phyloP scores from a whole-genome alignment of 1,139 yeast genomes.

The Yamadazyma kanchanaburiensis region DNA sequence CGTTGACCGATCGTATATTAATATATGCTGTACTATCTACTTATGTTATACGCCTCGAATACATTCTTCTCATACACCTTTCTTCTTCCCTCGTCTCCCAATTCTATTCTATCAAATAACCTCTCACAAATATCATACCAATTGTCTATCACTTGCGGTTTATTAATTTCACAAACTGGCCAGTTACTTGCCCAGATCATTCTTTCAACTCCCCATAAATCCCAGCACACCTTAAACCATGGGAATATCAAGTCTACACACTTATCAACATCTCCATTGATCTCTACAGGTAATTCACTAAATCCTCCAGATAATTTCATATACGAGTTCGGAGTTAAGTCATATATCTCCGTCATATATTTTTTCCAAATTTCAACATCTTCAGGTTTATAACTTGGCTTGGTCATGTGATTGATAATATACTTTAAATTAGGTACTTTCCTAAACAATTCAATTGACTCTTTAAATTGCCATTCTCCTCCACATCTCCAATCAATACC shows the following conservation, averaged over 20 bases:
- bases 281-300: slow-evolving; percentile 26
- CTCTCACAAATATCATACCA: slow-evolving; percentile 16
- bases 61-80: slow-evolving; percentile 11
- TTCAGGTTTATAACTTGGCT: slow-evolving; percentile 25
- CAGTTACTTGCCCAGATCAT: slow-evolving; percentile 43
- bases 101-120: slow-evolving; percentile 12
- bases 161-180: slow-evolving; percentile 31
- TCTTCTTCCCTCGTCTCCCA: slow-evolving; percentile 8
- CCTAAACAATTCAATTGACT: slow-evolving; percentile 18
- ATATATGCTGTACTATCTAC: not conserved
- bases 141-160: slow-evolving; percentile 12
- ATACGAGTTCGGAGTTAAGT: slow-evolving; percentile 21
- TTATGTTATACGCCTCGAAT: slow-evolving; percentile 11
- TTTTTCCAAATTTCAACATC: slow-evolving; percentile 17
- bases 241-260: slow-evolving; percentile 22
- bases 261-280: slow-evolving; percentile 9
- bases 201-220: slow-evolving; percentile 25
- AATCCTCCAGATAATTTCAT: slow-evolving; percentile 41
- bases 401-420: slow-evolving; percentile 37
- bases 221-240: slow-evolving; percentile 23
- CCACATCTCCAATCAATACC: slow-evolving; percentile 36
- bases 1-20: too few species aligned
- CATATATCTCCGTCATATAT: slow-evolving; percentile 16
- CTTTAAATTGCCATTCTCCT: slow-evolving; percentile 38
- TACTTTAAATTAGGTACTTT: slow-evolving; percentile 21